Evolutionary conservation across 2,329 filamentous ascomycete species (phyloP).

Genomic region (Alternaria hordeiaustralica): DNA sequence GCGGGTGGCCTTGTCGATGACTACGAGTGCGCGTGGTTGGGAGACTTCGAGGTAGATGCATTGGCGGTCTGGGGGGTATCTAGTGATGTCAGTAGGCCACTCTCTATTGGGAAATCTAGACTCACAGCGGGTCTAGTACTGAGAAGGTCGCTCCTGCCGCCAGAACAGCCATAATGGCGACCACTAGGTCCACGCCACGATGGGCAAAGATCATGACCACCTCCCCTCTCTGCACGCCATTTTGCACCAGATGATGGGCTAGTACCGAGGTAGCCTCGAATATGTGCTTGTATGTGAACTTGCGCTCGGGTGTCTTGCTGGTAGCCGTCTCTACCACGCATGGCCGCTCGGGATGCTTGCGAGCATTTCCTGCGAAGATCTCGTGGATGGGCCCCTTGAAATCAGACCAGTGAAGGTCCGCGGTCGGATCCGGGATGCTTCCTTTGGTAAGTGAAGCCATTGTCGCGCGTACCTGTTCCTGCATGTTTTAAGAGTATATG

Average conservation of each 20-base stretch:
- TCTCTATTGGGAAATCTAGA: slow-evolving; percentile 37
- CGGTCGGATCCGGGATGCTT: slow-evolving; percentile 68
- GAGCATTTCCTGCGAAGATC: slow-evolving; percentile 71
- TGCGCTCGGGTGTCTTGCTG: slow-evolving; percentile 61
- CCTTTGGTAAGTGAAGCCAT: slow-evolving; percentile 35
- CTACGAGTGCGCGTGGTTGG: slow-evolving; percentile 73
- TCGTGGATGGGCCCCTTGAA: slow-evolving; percentile 73
- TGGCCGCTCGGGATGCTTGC: slow-evolving; percentile 69
- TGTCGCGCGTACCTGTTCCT: slow-evolving; percentile 27
- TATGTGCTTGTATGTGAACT: slow-evolving; percentile 86
- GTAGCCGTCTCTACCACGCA: slow-evolving; percentile 72
- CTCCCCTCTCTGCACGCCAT: slow-evolving; percentile 78
- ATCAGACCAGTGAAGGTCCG: slow-evolving; percentile 70
- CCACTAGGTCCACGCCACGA: slow-evolving; percentile 77
- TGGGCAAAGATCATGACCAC: slow-evolving; percentile 94
- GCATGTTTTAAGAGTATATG: slow-evolving; percentile 14
- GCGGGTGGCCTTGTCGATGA: slow-evolving; percentile 73
- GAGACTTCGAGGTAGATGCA: slow-evolving; percentile 84
- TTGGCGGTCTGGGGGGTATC: slow-evolving; percentile 81
- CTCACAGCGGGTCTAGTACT: slow-evolving; percentile 75
- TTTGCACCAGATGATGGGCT: slow-evolving; percentile 77
- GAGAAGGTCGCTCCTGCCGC: slow-evolving; percentile 66
- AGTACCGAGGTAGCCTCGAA: slow-evolving; percentile 82
- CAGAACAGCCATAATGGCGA: slow-evolving; percentile 77
- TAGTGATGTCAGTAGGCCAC: slow-evolving; percentile 39